Percentiles rank a stretch among this genome's conserved stretches.
Conservation (phyloP, 371 early-diverging fungal species). For the Saksenaea oblongispora region DNA sequence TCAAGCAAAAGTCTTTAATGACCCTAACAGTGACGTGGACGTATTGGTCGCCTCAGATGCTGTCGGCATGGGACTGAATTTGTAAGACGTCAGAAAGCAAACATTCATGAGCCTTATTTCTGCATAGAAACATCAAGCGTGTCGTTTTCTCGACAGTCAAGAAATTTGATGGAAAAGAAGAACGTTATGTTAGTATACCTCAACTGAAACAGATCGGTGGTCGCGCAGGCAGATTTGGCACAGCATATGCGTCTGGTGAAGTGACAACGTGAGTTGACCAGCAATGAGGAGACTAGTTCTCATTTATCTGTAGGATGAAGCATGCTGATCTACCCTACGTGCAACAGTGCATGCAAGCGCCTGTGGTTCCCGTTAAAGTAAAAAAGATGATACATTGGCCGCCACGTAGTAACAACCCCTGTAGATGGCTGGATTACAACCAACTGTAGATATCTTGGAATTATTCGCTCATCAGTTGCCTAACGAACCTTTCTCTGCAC, state of each 20-base stretch:
- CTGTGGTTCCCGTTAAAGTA: constrained; percentile 37
- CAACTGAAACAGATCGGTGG: constrained; percentile 96
- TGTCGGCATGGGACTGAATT: constrained; percentile 95
- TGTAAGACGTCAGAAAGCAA: constrained; percentile 52
- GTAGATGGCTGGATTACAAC: constrained; percentile 77
- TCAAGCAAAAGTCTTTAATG: constrained; percentile 92
- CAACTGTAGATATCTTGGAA: constrained; percentile 81
- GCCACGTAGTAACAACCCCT: not conserved
- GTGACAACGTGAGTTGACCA: constrained; percentile 60
- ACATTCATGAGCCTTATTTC: not conserved
- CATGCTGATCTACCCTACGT: constrained; percentile 33
- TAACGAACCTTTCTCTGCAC: constrained; percentile 56
- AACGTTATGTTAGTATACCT: constrained; percentile 60
- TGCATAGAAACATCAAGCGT: constrained; percentile 78
- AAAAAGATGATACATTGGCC: not conserved
- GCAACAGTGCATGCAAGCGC: constrained; percentile 29
- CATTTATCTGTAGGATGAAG: constrained; percentile 18
- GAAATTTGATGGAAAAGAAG: constrained; percentile 78
- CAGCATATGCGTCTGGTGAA: constrained; percentile 61
- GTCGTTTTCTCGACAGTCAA: constrained; percentile 75
- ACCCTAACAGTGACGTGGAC: constrained; percentile 74
- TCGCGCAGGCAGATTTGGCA: constrained; percentile 89
- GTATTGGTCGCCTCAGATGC: constrained; percentile 96
- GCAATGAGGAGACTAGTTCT: constrained; percentile 8
- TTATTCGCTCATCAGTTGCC: constrained; percentile 77